Percentiles rank a stretch among this genome's conserved stretches.
Conservation (phyloP, 805 yeast genomes). For the Wickerhamiella spandovensis region DNA sequence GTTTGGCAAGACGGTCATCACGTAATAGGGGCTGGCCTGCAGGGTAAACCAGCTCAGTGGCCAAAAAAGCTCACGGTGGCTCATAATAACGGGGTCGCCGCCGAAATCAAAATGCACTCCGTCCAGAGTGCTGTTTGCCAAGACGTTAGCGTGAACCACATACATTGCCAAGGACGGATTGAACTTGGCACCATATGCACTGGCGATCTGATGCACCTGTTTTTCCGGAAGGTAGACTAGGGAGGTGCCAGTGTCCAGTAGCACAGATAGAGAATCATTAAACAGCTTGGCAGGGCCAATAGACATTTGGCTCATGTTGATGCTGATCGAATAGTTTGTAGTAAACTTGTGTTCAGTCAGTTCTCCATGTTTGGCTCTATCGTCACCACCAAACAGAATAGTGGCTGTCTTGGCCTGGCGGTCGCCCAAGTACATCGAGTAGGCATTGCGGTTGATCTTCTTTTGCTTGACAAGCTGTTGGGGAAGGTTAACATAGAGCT, state of each 20-base stretch:
- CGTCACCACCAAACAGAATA: conserved; percentile 64
- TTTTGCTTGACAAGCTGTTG: conserved; percentile 43
- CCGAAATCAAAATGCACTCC: conserved; percentile 36
- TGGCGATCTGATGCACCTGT: conserved; percentile 24
- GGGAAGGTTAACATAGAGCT: conserved; percentile 48
- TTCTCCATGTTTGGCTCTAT: conserved; percentile 45
- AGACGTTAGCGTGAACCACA: conserved; percentile 26
- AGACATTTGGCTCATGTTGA: conserved; percentile 14
- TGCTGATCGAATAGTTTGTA: conserved; percentile 13
- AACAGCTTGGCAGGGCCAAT: conserved; percentile 6
- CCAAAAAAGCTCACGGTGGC: conserved; percentile 26
- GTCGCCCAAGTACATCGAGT: conserved; percentile 48
- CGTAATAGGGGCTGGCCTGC: conserved; percentile 17
- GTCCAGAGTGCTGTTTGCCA: conserved; percentile 10
- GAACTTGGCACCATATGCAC: conserved; percentile 30
- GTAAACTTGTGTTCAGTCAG: conserved; percentile 35
- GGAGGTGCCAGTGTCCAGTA: conserved; percentile 48
- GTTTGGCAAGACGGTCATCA: conserved; percentile 20
- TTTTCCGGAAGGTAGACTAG: conserved; percentile 34
- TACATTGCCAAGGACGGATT: conserved; percentile 30
- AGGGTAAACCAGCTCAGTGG: conserved; percentile 20
- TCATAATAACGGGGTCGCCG: conserved; percentile 37
- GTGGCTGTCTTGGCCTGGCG: conserved; percentile 31
- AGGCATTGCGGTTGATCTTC: conserved; percentile 38
- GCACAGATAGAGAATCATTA: conserved; percentile 22